Percentiles rank a stretch among this genome's conserved stretches.
Evolutionary conservation across 2,329 filamentous ascomycete species (phyloP).

Genomic region (Alternaria sp.): DNA sequence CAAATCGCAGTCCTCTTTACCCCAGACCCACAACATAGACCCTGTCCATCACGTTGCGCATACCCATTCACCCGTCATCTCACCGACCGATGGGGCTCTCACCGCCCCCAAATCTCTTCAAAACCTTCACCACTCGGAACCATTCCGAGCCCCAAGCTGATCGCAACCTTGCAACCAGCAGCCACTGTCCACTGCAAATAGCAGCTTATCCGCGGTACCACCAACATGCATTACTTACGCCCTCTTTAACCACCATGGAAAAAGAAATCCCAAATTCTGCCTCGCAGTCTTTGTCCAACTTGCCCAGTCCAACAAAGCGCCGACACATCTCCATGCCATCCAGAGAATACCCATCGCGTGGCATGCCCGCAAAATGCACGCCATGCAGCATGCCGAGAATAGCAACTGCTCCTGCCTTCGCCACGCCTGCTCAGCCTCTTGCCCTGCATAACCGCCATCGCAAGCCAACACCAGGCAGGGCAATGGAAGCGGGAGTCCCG

Average conservation of each 20-base stretch:
- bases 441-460: conserved; percentile 16
- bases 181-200: conserved; percentile 4
- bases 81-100: conserved; percentile 10
- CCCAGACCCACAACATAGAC: conserved; percentile 25
- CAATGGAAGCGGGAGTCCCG: conserved; percentile 8
- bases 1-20: conserved; percentile 16
- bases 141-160: neutral
- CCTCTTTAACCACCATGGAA: neutral
- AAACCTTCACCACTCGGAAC: conserved; percentile 9
- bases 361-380: conserved; percentile 2
- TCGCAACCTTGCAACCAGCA: conserved; percentile 1
- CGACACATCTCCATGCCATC: conserved; percentile 5
- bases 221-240: neutral
- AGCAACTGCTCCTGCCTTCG: conserved; percentile 11
- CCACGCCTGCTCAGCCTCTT: conserved; percentile 15
- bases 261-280: neutral
- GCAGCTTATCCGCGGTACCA: conserved; percentile 9
- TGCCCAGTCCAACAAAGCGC: conserved; percentile 4
- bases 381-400: conserved; percentile 27
- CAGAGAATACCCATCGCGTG: conserved; percentile 3
- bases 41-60: conserved; percentile 14
- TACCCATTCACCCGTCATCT: conserved; percentile 8
- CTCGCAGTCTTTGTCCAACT: conserved; percentile 1
- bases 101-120: conserved; percentile 9
- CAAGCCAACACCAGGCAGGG: neutral